A percentile compares a stretch with the other conserved stretches of the same genome.
Conservation (phyloP, 1,284 basidiomycete species). For the Wolfiporia cocos region DNA sequence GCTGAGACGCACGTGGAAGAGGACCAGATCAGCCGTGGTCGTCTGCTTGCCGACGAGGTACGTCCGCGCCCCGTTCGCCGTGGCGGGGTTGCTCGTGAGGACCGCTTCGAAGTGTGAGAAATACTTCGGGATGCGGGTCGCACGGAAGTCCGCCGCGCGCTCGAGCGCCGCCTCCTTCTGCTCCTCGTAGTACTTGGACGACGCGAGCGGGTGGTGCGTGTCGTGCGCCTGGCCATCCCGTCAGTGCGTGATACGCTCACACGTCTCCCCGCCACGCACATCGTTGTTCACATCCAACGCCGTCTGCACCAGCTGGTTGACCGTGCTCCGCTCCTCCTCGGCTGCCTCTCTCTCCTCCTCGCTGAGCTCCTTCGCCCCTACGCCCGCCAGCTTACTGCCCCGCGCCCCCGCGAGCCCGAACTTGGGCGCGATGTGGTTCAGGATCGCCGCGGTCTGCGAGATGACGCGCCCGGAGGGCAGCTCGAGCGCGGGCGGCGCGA, state of each 20-base stretch:
- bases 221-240: constrained; percentile 17
- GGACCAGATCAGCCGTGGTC: constrained; percentile 40
- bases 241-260: no score
- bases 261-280: no score
- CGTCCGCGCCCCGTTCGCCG: constrained; percentile 14
- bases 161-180: constrained; percentile 30
- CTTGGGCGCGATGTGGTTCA: constrained; percentile 35
- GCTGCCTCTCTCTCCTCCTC: constrained; percentile 18
- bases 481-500: constrained; percentile 33
- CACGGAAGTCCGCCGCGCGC: constrained; percentile 33
- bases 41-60: constrained; percentile 34
- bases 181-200: constrained; percentile 40
- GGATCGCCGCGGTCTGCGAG: constrained; percentile 37
- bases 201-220: constrained; percentile 33
- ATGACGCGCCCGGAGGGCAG: constrained; percentile 25
- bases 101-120: constrained; percentile 34
- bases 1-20: constrained; percentile 33
- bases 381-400: constrained; percentile 16
- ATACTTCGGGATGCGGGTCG: constrained; percentile 41
- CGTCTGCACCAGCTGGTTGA: constrained; percentile 38
- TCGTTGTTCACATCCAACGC: constrained; percentile 38
- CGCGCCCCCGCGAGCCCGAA: constrained; percentile 29
- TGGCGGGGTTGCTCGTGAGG: constrained; percentile 26
- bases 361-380: constrained; percentile 5
- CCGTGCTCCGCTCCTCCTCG: constrained; percentile 23